These are phyloP conservation scores for Homolaphlyctis polyrhiza DNA, from an alignment of 371 early-diverging fungal species.

Conservation along the genomic window DNA sequence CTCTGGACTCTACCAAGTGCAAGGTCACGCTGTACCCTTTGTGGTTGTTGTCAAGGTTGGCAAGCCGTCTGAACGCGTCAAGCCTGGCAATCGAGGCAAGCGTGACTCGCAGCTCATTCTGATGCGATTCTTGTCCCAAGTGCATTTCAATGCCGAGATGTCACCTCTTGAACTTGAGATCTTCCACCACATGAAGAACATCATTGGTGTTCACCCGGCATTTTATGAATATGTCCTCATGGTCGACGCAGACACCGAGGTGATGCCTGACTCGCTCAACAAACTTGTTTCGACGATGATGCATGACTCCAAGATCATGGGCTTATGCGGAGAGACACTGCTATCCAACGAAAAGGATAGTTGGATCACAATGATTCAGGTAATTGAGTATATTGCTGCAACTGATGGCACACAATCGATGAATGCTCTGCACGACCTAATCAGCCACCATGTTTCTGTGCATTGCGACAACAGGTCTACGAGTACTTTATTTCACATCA, in stretches of 20 bases:
- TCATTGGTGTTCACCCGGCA: conserved; percentile 79
- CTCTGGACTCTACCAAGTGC: conserved; percentile 84
- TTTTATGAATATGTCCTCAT: conserved; percentile 90
- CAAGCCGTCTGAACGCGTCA: conserved; percentile 57
- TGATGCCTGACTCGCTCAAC: conserved; percentile 76
- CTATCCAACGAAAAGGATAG: conserved; percentile 81
- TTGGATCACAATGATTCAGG: conserved; percentile 92
- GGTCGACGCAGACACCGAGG: conserved; percentile 96
- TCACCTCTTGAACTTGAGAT: conserved; percentile 86
- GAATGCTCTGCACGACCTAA: too few species aligned
- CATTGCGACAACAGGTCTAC: too few species aligned
- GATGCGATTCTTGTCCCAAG: conserved; percentile 97
- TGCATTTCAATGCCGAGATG: conserved; percentile 86
- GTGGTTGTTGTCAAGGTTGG: conserved; percentile 82
- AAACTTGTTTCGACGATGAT: conserved; percentile 80
- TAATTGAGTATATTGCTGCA: too few species aligned
- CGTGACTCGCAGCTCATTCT: conserved; percentile 98
- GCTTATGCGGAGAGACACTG: conserved; percentile 78
- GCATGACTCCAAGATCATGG: conserved; percentile 76
- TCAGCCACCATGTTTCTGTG: too few species aligned
- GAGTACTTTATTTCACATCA: conserved; percentile 77
- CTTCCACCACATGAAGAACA: conserved; percentile 81
- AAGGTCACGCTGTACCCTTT: conserved; percentile 78
- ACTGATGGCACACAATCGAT: conserved; percentile 79
- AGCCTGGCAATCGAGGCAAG: conserved; percentile 96